Percentiles rank a stretch among this genome's conserved stretches.
These are phyloP conservation scores for Tulasnella sp. DNA, from an alignment of 768 basidiomycete genomes.

Conservation along the genomic window DNA sequence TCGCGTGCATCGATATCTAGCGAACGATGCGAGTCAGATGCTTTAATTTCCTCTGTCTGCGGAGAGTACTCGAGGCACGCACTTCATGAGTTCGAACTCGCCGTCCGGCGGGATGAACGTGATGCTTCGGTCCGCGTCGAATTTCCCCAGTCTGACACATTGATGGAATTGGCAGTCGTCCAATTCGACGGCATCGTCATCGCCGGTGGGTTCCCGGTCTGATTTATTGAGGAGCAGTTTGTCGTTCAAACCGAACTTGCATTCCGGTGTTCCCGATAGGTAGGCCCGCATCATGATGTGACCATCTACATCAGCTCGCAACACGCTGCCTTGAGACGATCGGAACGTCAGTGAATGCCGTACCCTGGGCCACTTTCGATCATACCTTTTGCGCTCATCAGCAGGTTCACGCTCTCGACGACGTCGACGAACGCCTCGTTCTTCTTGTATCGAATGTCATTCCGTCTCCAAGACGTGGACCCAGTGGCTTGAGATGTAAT, in stretches of 20 bases:
- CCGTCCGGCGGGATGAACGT: slow-evolving; percentile 98
- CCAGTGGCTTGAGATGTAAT: slow-evolving; percentile 98
- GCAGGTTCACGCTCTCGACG: slow-evolving; percentile 90
- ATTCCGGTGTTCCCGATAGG: slow-evolving; percentile 93
- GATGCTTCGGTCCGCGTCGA: slow-evolving; percentile 89
- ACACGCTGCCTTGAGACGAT: slow-evolving; percentile 62
- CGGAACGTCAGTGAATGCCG: background rate
- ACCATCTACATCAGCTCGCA: slow-evolving; percentile 96
- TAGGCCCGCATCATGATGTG: slow-evolving; percentile 99
- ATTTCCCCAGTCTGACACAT: slow-evolving; percentile 91
- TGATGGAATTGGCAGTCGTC: slow-evolving; percentile 99
- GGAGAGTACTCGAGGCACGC: slow-evolving; percentile 33
- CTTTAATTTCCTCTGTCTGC: background rate
- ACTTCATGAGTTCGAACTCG: slow-evolving; percentile 98
- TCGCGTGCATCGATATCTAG: slow-evolving; percentile 89
- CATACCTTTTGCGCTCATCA: slow-evolving; percentile 93
- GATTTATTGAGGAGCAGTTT: slow-evolving; percentile 93
- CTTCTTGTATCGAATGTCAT: slow-evolving; percentile 98
- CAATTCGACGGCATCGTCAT: slow-evolving; percentile 72
- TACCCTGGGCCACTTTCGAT: background rate
- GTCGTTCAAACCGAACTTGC: slow-evolving; percentile 98
- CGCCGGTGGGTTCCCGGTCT: slow-evolving; percentile 29
- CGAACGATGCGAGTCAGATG: background rate
- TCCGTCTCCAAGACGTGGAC: slow-evolving; percentile 89
- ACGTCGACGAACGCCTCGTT: slow-evolving; percentile 99